Conservation (phyloP, 495 filamentous ascomycete species). For the Astrothelium macrocarpum region DNA sequence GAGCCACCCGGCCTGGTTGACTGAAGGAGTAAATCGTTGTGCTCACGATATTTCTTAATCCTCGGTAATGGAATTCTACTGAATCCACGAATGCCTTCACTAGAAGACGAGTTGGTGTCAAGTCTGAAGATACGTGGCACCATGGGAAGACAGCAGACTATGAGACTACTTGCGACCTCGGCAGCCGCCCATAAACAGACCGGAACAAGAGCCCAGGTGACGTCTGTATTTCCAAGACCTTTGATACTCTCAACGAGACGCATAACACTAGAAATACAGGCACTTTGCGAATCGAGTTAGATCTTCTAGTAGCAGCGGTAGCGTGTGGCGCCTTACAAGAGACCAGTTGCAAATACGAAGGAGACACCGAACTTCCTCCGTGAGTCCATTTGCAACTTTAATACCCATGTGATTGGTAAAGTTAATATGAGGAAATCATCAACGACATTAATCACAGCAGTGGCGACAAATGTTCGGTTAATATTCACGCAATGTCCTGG, state of each 20-base stretch:
- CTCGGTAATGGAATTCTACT: neutral
- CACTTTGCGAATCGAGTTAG: neutral
- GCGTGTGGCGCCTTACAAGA: neutral
- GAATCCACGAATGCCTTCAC: neutral
- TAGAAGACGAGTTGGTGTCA: neutral
- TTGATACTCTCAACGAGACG: neutral
- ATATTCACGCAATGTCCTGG: neutral
- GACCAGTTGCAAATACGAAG: neutral
- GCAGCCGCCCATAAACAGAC: neutral
- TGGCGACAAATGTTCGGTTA: neutral
- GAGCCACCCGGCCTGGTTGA: too few species aligned
- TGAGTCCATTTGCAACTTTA: neutral
- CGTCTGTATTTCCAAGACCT: neutral
- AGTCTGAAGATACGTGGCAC: neutral
- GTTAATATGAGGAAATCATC: neutral
- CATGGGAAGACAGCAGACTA: constrained; percentile 1
- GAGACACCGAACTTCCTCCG: neutral
- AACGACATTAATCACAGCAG: neutral
- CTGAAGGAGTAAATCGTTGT: neutral
- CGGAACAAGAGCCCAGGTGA: neutral
- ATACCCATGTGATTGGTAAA: neutral
- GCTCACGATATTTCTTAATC: neutral
- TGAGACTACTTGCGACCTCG: neutral
- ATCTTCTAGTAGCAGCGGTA: neutral
- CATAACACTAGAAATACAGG: neutral